phyloP scores from a whole-genome alignment of 345 rosid species.

The Clausena lansium region DNA sequence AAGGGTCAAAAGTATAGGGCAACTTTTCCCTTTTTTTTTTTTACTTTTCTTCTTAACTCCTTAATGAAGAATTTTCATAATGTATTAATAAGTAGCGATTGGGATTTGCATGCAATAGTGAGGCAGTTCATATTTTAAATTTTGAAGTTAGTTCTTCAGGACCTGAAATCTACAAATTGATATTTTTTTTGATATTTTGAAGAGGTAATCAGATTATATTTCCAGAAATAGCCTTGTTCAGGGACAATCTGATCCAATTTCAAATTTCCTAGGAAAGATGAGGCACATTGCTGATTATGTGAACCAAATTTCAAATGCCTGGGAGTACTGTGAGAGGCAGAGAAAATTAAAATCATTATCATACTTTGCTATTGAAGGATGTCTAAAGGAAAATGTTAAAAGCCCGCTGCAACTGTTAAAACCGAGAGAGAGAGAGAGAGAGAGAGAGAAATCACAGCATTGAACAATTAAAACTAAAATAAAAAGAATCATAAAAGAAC shows the following conservation, averaged over 20 bases:
- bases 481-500: too few relatives aligned
- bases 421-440: neutral
- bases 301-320: neutral
- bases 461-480: too few relatives aligned
- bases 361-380: neutral
- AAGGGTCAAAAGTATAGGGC: slow-evolving; percentile 52
- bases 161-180: neutral
- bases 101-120: slow-evolving; percentile 4
- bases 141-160: slow-evolving; percentile 1
- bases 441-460: neutral
- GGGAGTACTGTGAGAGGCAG: neutral
- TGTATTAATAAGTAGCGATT: neutral
- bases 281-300: too few relatives aligned
- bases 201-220: neutral
- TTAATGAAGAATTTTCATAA: slow-evolving; percentile 3
- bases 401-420: neutral
- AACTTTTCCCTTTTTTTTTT: slow-evolving; percentile 7
- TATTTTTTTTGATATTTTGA: neutral
- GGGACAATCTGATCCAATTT: neutral
- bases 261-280: too few relatives aligned
- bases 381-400: neutral
- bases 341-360: neutral
- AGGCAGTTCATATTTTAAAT: neutral
- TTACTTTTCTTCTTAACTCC: slow-evolving; percentile 10
- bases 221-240: neutral